phyloP scores from a whole-genome alignment of 306 rosid species.

The Inga oerstediana region DNA sequence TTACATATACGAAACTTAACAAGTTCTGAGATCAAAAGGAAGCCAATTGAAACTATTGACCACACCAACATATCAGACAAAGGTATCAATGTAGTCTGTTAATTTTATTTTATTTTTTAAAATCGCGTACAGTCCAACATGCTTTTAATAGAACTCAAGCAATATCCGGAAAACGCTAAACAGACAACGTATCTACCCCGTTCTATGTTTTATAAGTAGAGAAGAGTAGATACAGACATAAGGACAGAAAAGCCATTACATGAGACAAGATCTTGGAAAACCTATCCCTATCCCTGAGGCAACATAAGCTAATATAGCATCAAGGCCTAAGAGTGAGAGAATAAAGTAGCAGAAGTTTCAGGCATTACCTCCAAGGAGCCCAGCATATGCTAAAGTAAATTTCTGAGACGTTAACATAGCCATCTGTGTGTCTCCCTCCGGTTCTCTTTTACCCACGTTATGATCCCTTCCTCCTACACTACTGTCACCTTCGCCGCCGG shows the following conservation, averaged over 20 bases:
- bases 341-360: background rate
- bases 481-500: background rate
- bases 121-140: background rate
- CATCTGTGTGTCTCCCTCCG: slow-evolving; percentile 52
- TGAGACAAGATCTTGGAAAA: background rate
- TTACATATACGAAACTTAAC: background rate
- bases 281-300: background rate
- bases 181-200: background rate
- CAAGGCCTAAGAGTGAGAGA: background rate
- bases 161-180: background rate
- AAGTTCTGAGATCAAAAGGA: background rate
- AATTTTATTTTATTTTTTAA: background rate
- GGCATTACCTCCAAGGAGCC: slow-evolving; percentile 80
- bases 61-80: background rate
- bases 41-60: background rate
- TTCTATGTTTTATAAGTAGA: background rate
- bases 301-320: background rate
- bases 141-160: background rate
- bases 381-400: slow-evolving; percentile 88
- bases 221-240: background rate
- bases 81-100: background rate
- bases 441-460: slow-evolving; percentile 52
- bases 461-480: slow-evolving; percentile 39
- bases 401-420: slow-evolving; percentile 88
- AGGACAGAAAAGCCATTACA: background rate